These are phyloP conservation scores for Dendrocalamus latiflorus DNA, from an alignment of 202 grass and related monocot genomes.

Conservation along the genomic window DNA sequence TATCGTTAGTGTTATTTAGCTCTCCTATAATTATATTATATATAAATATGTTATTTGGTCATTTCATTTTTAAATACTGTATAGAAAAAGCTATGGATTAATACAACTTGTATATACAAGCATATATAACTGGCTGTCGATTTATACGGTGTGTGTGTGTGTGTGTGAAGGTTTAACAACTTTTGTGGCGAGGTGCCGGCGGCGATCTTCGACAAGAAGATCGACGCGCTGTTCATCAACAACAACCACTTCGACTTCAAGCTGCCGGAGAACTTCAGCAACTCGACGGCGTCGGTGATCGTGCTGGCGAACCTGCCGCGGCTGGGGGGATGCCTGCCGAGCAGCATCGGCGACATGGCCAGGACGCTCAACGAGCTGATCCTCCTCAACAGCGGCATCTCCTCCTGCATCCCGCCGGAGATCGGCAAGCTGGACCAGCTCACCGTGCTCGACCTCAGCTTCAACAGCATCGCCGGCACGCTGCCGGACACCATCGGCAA, in stretches of 20 bases:
- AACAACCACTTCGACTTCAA: conserved; percentile 87
- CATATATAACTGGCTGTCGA: not conserved
- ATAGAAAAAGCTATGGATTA: not conserved
- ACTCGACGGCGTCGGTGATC: conserved; percentile 80
- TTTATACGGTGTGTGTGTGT: not conserved
- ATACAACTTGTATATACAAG: not conserved
- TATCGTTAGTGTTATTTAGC: no score
- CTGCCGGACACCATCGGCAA: conserved; percentile 55
- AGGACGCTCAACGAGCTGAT: conserved; percentile 68
- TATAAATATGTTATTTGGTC: no score
- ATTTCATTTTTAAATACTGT: no score
- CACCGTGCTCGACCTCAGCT: conserved; percentile 90
- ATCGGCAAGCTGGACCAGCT: conserved; percentile 76
- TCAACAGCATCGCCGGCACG: conserved; percentile 44
- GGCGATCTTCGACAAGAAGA: conserved; percentile 61
- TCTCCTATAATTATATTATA: no score
- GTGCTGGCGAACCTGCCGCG: conserved; percentile 71
- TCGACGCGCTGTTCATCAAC: conserved; percentile 94
- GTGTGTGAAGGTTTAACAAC: conserved; percentile 64
- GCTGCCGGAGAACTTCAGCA: conserved; percentile 60
- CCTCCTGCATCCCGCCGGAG: conserved; percentile 81
- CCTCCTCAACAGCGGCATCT: conserved; percentile 78
- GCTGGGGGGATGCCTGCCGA: conserved; percentile 71
- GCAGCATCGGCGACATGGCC: conserved; percentile 72
- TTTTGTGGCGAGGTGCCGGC: conserved; percentile 66